Base-by-base conservation (phyloP, 139 green algal species). In the Chlorella vulgaris region DNA sequence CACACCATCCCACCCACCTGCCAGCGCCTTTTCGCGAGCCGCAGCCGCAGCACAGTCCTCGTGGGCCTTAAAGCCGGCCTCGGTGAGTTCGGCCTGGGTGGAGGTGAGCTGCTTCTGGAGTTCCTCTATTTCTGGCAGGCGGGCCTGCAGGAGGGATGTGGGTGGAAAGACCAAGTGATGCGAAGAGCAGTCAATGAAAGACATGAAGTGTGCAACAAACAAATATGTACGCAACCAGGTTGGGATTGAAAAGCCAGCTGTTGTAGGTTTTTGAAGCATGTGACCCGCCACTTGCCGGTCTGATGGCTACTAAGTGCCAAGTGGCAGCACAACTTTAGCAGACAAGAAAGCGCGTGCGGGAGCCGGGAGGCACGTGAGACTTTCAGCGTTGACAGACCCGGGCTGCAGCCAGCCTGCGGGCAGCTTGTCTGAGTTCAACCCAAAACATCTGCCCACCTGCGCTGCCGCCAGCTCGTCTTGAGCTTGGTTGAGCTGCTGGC, bases 101-200 rank as follows among this genome's bases (percentile, higher is more conserved):
- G 78, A 42, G 33, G 33, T 81, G 24, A 92, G 68, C 74, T 85
- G 53, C 66, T 86, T 80, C 67, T 83, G 58, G 42, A 91, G 86
- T 69, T 88, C 88, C 29, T 92, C 85, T 62, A 94, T 89, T 74
- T 91, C 88, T 26, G 91, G 86, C 81, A 93, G 81, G 18, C 85
- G 88, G 0, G 82, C 82, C 89, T 92, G 81, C 22, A 39, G 10
- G n/a, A 28, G 69, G 65, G 24, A 75, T 7, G 47, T 22, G 40
- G 69, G 3, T 50, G 39, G n/a, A 21, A 58, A 29, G 33, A n/a
- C n/a, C n/a, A n/a, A n/a, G n/a, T n/a, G n/a, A n/a, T n/a, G n/a
- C n/a, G n/a, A n/a, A n/a, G n/a, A n/a, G n/a, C n/a, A n/a, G n/a
- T n/a, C n/a, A n/a, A n/a, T n/a, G n/a, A n/a, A n/a, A n/a, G n/a